These are phyloP conservation scores for Parasarocladium wereldwijsianum DNA, from an alignment of 2,329 filamentous ascomycete genomes.

Conservation along the genomic window DNA sequence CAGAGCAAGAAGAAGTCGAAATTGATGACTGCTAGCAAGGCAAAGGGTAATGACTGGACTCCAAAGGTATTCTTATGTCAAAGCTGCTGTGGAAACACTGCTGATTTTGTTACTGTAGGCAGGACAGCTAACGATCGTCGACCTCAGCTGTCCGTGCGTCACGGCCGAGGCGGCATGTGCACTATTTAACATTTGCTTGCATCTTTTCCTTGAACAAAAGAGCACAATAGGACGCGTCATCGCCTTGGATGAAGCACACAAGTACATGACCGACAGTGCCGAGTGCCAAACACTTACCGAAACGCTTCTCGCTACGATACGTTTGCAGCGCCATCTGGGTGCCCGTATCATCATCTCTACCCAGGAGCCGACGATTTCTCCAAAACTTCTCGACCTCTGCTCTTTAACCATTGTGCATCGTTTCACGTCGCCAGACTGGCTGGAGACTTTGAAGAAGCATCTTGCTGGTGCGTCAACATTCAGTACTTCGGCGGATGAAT, in stretches of 20 bases:
- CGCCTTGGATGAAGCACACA: constrained; percentile 66
- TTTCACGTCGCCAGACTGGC: constrained; percentile 54
- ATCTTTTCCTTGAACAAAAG: constrained; percentile 44
- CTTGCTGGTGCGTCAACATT: constrained; percentile 22
- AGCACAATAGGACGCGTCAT: constrained; percentile 39
- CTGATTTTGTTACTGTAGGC: constrained; percentile 6
- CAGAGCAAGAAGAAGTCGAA: constrained; percentile 1
- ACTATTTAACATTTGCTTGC: constrained; percentile 58
- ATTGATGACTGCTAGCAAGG: not conserved
- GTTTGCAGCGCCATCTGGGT: constrained; percentile 55
- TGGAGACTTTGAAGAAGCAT: constrained; percentile 25
- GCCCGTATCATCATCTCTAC: constrained; percentile 57
- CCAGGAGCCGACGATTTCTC: constrained; percentile 60
- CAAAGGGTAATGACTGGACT: constrained; percentile 8
- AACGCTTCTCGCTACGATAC: constrained; percentile 45
- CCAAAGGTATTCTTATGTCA: constrained; percentile 8
- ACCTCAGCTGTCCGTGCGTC: constrained; percentile 59
- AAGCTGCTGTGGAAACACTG: not conserved
- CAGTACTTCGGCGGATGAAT: constrained; percentile 1
- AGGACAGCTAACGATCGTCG: constrained; percentile 31
- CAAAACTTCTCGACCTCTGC: constrained; percentile 56
- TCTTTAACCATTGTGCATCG: constrained; percentile 60
- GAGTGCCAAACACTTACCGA: constrained; percentile 46
- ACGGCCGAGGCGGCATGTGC: constrained; percentile 51
- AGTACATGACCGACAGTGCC: constrained; percentile 46